Evolutionary conservation across 1,284 basidiomycete genomes (phyloP).

Genomic region (Meripilus lineatus): DNA sequence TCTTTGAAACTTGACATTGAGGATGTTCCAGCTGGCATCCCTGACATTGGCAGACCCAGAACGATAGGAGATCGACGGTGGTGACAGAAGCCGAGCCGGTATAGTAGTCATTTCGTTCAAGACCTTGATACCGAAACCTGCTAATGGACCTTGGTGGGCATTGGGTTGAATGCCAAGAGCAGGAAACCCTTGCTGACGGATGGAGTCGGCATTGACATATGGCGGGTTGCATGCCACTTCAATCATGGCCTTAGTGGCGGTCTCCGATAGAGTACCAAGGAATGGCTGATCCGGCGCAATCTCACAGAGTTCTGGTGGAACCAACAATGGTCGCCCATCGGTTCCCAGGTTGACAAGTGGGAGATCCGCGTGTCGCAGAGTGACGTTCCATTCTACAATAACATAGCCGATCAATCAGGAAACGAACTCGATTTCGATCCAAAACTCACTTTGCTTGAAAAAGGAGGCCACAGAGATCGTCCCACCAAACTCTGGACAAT

Average conservation of each 20-base stretch:
- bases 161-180: constrained; percentile 44
- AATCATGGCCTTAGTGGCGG: constrained; percentile 63
- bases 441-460: constrained; percentile 49
- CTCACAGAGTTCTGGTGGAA: constrained; percentile 69
- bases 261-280: constrained; percentile 45
- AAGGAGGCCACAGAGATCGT: constrained; percentile 55
- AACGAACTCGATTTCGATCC: neutral
- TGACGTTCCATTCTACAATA: constrained; percentile 50
- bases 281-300: constrained; percentile 54
- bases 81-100: constrained; percentile 54
- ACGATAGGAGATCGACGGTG: constrained; percentile 53
- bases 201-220: constrained; percentile 48
- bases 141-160: constrained; percentile 26
- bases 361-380: too few species aligned
- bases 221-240: constrained; percentile 57
- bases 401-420: constrained; percentile 1
- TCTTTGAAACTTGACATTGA: constrained; percentile 58
- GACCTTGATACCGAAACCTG: constrained; percentile 53
- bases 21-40: constrained; percentile 70
- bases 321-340: constrained; percentile 37
- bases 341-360: too few species aligned
- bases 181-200: constrained; percentile 51
- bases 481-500: constrained; percentile 46
- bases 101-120: constrained; percentile 52
- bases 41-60: constrained; percentile 36